Percentiles rank a stretch among this genome's conserved stretches.
Conservation (phyloP, 257 asterid genomes). For the Solanum neorickii region DNA sequence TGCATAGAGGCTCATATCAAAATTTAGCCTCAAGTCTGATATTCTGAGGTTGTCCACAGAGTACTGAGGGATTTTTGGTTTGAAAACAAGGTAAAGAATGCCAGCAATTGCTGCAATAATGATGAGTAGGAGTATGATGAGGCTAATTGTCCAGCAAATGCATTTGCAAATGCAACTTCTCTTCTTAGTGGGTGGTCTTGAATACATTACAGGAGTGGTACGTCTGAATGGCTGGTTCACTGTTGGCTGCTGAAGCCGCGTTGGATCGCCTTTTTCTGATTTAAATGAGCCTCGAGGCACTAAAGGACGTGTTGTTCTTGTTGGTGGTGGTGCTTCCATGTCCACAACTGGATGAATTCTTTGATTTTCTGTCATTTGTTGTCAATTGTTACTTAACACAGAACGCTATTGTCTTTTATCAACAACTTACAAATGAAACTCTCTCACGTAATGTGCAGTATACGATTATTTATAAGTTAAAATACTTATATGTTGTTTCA, state of each 20-base stretch:
- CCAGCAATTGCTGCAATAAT: conserved; percentile 50
- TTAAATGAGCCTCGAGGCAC: conserved; percentile 16
- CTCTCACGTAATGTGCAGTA: not conserved
- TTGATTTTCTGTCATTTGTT: conserved; percentile 38
- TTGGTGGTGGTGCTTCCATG: conserved; percentile 29
- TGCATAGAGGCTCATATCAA: conserved; percentile 64
- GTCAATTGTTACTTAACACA: not conserved
- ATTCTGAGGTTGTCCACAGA: conserved; percentile 73
- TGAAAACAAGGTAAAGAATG: conserved; percentile 50
- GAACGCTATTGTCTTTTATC: not conserved
- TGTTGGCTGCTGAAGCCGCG: conserved; percentile 7
- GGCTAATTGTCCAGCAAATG: conserved; percentile 65
- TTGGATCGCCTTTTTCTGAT: conserved; percentile 25
- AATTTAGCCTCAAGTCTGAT: conserved; percentile 57
- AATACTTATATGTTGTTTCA: not conserved
- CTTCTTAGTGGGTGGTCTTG: conserved; percentile 15
- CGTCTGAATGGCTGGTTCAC: conserved; percentile 9
- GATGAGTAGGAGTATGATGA: conserved; percentile 46
- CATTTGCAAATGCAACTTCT: conserved; percentile 51
- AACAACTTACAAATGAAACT: not conserved
- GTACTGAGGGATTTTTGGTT: conserved; percentile 74
- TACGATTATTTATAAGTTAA: not conserved
- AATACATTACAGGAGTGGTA: conserved; percentile 8
- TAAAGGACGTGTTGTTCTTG: conserved; percentile 15
- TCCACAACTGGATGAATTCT: conserved; percentile 58